phyloP scores from a whole-genome alignment of 2,329 filamentous ascomycete genomes.

The Ramularia endophylla region DNA sequence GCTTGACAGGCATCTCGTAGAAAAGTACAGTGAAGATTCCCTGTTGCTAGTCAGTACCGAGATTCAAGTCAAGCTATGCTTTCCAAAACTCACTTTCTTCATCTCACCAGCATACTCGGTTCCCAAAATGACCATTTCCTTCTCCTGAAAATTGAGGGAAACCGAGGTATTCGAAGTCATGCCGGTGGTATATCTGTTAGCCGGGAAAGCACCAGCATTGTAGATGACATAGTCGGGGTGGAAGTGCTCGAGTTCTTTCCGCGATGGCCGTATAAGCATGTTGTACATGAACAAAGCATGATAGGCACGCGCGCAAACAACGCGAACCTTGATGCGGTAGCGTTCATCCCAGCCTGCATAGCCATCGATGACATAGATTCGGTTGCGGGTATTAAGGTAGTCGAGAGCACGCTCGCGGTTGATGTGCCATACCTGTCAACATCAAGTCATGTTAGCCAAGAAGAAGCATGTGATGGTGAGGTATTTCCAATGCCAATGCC shows the following conservation, averaged over 20 bases:
- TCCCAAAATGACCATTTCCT: slow-evolving; percentile 99
- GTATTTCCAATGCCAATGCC: too few species aligned
- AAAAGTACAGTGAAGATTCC: slow-evolving; percentile 98
- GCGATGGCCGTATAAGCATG: slow-evolving; percentile 94
- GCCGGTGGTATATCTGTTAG: slow-evolving; percentile 94
- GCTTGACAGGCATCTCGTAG: slow-evolving; percentile 99
- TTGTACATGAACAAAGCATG: slow-evolving; percentile 99
- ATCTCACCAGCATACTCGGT: slow-evolving; percentile 74
- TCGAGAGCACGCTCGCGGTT: slow-evolving; percentile 98
- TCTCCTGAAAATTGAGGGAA: slow-evolving; percentile 97
- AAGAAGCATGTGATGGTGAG: too few species aligned
- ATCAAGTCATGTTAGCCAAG: too few species aligned
- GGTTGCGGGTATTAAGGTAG: slow-evolving; percentile 97
- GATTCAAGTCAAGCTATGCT: not conserved
- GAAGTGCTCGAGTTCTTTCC: slow-evolving; percentile 93
- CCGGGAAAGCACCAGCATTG: slow-evolving; percentile 97
- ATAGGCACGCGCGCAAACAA: slow-evolving; percentile 98
- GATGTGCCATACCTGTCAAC: slow-evolving; percentile 87
- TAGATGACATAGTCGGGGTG: slow-evolving; percentile 99
- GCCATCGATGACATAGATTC: slow-evolving; percentile 97
- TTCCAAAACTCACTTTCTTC: slow-evolving; percentile 20
- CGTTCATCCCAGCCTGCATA: slow-evolving; percentile 98
- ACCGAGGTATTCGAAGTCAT: slow-evolving; percentile 99
- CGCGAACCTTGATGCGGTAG: slow-evolving; percentile 94
- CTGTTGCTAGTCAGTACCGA: slow-evolving; percentile 9